Evolutionary conservation across 805 yeast species (phyloP), one percentile per base, ranked within the genome.

Genomic region (Candida xiaguanensis): DNA sequence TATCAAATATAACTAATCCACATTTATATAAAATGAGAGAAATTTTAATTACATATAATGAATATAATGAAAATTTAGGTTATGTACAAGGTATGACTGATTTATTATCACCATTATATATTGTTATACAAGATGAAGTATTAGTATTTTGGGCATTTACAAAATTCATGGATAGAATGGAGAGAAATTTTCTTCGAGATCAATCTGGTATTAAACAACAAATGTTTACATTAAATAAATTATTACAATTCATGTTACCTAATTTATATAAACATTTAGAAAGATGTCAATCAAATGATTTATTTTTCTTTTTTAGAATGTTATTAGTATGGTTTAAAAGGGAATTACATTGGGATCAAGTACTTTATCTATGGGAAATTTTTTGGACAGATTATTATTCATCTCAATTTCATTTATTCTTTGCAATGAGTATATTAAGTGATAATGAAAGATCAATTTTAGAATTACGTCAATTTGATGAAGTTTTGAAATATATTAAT

Each of bases 31-130:
- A 65, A 37, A 63, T 93, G 65, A 75, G 87, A 49, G 89, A 85
- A 50, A 84, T 93, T 44, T 68, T 93, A 28, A 71, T 89, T 41
- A 86, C 97, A 0, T 91, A 84, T 53, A 91, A 93, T 58, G 89
- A 85, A 59, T 74, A 81, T 57, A 90, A 93, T 58, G 70, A 67
- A 33, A 83, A 88, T 49, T 63, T 93, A 49, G 99, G 99, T 1
- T 93, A 93, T 54, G 96, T 93, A 14, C 99, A 93, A 64, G 99
- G 99, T 2, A 93, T 93, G 99, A 80, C 93, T 8, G 99, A 93
- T 59, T 66, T 93, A 37, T 65, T 93, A 26, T 84, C 96, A 0
- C 97, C 97, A 0, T 61, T 93, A 2, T 93, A 88, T 57, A 77
- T 73, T 38, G 62, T 55, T 52, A 67, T 50, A 48, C 73, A 74